Conservation (phyloP, 495 filamentous ascomycete genomes). For the Melanomma pulvis-pyrius region DNA sequence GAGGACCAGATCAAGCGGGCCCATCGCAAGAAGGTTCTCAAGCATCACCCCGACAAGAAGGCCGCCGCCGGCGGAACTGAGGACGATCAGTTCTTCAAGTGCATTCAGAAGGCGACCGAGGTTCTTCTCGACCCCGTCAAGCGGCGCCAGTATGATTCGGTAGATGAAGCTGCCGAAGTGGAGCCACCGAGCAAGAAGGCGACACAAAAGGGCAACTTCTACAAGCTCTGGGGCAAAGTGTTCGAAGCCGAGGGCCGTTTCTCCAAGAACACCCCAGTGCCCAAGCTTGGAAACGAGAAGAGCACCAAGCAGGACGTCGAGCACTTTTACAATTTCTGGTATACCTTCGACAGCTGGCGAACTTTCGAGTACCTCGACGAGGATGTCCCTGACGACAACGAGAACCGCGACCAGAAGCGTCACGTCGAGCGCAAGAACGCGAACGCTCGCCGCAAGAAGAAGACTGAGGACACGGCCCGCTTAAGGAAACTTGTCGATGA, state of each 20-base stretch:
- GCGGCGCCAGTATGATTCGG: constrained; percentile 94
- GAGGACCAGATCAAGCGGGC: constrained; percentile 98
- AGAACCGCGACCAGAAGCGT: constrained; percentile 98
- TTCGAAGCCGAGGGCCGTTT: constrained; percentile 92
- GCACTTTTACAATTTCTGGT: constrained; percentile 99
- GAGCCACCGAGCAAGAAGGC: constrained; percentile 92
- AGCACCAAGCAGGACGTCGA: constrained; percentile 86
- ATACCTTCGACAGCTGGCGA: constrained; percentile 97
- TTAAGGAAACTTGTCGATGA: constrained; percentile 89
- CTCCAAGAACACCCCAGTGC: constrained; percentile 86
- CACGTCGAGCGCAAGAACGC: constrained; percentile 97
- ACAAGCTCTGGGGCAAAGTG: constrained; percentile 85
- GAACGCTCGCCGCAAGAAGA: constrained; percentile 97
- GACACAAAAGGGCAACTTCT: constrained; percentile 80
- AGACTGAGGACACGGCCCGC: constrained; percentile 93
- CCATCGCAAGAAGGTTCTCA: constrained; percentile 98
- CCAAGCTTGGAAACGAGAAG: constrained; percentile 80
- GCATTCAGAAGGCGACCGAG: constrained; percentile 97
- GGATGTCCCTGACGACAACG: constrained; percentile 97
- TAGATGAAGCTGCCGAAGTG: constrained; percentile 89
- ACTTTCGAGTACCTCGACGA: constrained; percentile 98
- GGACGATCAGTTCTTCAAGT: constrained; percentile 99
- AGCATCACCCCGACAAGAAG: constrained; percentile 98
- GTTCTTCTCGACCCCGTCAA: constrained; percentile 87
- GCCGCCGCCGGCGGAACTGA: constrained; percentile 83